These are phyloP conservation scores for Saccharomycopsis hybrid DNA, from an alignment of 1,139 yeast species.

Conservation along the genomic window DNA sequence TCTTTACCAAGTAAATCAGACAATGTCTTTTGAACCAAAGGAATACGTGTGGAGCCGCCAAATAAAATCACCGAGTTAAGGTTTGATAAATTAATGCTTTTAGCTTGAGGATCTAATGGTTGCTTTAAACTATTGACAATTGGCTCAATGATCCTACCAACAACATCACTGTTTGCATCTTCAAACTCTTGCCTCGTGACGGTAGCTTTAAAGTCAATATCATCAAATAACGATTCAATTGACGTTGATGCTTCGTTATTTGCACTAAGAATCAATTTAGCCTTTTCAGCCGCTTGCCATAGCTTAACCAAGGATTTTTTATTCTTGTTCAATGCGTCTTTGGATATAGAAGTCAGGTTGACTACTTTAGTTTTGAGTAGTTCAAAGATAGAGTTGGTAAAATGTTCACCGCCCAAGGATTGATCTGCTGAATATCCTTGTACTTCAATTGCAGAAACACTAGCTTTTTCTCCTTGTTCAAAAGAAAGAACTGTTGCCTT, in stretches of 20 bases:
- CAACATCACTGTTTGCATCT: constrained; percentile 39
- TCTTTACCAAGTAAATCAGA: constrained; percentile 38
- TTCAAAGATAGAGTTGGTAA: constrained; percentile 61
- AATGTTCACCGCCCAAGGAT: constrained; percentile 64
- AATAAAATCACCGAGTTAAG: constrained; percentile 68
- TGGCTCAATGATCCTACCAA: constrained; percentile 40
- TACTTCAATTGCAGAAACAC: constrained; percentile 44
- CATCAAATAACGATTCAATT: constrained; percentile 64
- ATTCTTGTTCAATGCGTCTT: constrained; percentile 40
- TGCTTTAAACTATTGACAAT: constrained; percentile 34
- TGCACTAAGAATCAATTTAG: constrained; percentile 80
- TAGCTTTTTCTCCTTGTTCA: constrained; percentile 37
- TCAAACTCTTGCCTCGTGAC: constrained; percentile 80
- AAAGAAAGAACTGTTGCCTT: constrained; percentile 68
- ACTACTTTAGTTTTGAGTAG: constrained; percentile 55
- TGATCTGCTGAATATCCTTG: constrained; percentile 68
- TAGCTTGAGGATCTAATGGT: constrained; percentile 26
- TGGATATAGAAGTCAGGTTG: constrained; percentile 30
- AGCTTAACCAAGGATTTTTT: constrained; percentile 61
- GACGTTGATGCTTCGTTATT: constrained; percentile 69
- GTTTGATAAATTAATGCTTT: constrained; percentile 32
- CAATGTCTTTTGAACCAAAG: constrained; percentile 63
- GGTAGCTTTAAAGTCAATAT: constrained; percentile 60
- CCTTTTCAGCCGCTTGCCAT: constrained; percentile 80
- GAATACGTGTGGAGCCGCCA: constrained; percentile 93